phyloP scores from a whole-genome alignment of 1,139 yeast genomes.

The Saccharomyces pastorianus region DNA sequence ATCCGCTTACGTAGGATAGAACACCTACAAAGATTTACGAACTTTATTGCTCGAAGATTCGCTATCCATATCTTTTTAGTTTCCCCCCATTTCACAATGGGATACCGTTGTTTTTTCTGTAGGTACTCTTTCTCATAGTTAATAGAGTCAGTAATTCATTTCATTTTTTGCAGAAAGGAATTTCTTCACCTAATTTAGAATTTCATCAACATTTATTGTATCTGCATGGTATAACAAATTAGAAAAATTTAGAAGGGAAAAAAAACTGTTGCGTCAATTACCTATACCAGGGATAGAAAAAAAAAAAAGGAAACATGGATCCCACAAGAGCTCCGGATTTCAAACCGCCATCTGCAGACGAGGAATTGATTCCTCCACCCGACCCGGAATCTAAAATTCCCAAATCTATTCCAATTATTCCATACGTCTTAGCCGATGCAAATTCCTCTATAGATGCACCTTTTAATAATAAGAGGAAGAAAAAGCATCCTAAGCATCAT shows the following conservation, averaged over 20 bases:
- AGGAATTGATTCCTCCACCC: constrained; percentile 52
- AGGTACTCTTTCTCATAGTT: background rate
- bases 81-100: background rate
- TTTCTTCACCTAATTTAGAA: background rate
- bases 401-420: constrained; percentile 62
- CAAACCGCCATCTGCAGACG: constrained; percentile 60
- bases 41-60: background rate
- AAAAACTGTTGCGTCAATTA: background rate
- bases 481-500: background rate
- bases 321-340: constrained; percentile 76
- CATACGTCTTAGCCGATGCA: constrained; percentile 67
- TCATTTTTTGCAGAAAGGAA: background rate
- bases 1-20: background rate
- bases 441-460: constrained; percentile 70
- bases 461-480: constrained; percentile 24
- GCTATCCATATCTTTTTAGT: background rate
- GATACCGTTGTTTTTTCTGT: background rate
- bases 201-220: background rate
- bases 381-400: constrained; percentile 72
- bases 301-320: constrained; percentile 39
- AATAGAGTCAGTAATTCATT: background rate
- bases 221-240: background rate
- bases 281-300: background rate
- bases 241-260: background rate
- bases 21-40: background rate